These are phyloP conservation scores for Pseudozyma thailandica DNA, from an alignment of 1,284 basidiomycete species.

Conservation along the genomic window DNA sequence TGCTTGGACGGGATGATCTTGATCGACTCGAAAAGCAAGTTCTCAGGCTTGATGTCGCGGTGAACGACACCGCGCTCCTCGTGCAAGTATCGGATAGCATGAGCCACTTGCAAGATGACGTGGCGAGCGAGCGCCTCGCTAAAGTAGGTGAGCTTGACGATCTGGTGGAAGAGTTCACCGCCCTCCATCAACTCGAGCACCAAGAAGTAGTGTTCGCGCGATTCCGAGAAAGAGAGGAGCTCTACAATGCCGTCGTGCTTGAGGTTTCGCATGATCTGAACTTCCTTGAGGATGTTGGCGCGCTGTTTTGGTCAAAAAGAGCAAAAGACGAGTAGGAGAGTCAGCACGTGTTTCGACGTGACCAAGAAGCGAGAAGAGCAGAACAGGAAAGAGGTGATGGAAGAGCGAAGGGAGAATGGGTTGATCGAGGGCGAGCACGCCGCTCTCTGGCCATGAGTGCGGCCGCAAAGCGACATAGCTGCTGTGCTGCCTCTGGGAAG, in stretches of 20 bases:
- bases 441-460: slow-evolving; percentile 49
- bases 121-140: slow-evolving; percentile 80
- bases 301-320: slow-evolving; percentile 73
- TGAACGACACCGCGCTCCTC: slow-evolving; percentile 98
- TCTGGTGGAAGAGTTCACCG: slow-evolving; percentile 98
- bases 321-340: slow-evolving; percentile 50
- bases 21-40: slow-evolving; percentile 92
- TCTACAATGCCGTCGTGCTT: slow-evolving; percentile 88
- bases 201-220: slow-evolving; percentile 91
- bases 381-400: slow-evolving; percentile 12
- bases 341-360: slow-evolving; percentile 9
- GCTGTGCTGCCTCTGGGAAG: slow-evolving; percentile 15
- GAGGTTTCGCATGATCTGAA: slow-evolving; percentile 97
- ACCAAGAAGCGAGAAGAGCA: background rate
- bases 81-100: slow-evolving; percentile 94
- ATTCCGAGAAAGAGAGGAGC: slow-evolving; percentile 74
- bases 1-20: slow-evolving; percentile 88
- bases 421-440: slow-evolving; percentile 11
- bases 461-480: slow-evolving; percentile 40
- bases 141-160: slow-evolving; percentile 99
- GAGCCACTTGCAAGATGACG: slow-evolving; percentile 95
- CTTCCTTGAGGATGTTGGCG: slow-evolving; percentile 98
- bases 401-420: background rate
- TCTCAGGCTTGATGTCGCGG: slow-evolving; percentile 99
- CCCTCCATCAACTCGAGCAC: slow-evolving; percentile 84